Conservation (phyloP, 2,329 filamentous ascomycete genomes). For the Fusarium graminum region DNA sequence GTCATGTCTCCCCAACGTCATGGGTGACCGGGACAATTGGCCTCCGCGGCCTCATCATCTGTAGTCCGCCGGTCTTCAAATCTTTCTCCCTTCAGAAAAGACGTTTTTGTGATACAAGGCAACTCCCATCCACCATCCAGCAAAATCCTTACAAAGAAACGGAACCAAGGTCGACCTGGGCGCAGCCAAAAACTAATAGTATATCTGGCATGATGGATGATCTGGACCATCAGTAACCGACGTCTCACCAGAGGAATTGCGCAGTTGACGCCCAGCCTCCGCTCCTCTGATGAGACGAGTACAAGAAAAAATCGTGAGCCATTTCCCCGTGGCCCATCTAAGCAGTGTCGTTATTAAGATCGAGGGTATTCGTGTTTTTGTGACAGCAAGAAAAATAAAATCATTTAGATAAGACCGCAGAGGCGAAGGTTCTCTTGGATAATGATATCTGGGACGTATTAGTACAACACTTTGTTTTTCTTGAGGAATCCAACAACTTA, state of each 20-base stretch:
- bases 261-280: conserved; percentile 40
- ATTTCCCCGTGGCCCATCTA: conserved; percentile 55
- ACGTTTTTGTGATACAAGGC: conserved; percentile 52
- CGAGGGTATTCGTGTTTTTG: conserved; percentile 60
- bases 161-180: conserved; percentile 49
- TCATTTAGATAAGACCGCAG: conserved; percentile 91
- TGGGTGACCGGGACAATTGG: conserved; percentile 35
- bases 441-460: conserved; percentile 85
- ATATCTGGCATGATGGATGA: conserved; percentile 38
- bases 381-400: conserved; percentile 53
- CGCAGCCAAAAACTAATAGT: conserved; percentile 47
- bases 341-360: conserved; percentile 57
- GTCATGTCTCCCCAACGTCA: conserved; percentile 37
- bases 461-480: conserved; percentile 49
- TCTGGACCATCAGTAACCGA: conserved; percentile 36
- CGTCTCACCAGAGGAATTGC: conserved; percentile 35
- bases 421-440: conserved; percentile 99
- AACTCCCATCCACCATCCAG: conserved; percentile 50
- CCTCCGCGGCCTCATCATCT: conserved; percentile 41
- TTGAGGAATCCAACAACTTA: conserved; percentile 60
- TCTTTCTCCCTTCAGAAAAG: conserved; percentile 45
- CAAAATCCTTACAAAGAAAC: conserved; percentile 51
- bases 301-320: conserved; percentile 57
- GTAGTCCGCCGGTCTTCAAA: conserved; percentile 42
- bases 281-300: conserved; percentile 50